Conservation (phyloP, 441 rosid genomes). For the Arabidopsis hybrid region DNA sequence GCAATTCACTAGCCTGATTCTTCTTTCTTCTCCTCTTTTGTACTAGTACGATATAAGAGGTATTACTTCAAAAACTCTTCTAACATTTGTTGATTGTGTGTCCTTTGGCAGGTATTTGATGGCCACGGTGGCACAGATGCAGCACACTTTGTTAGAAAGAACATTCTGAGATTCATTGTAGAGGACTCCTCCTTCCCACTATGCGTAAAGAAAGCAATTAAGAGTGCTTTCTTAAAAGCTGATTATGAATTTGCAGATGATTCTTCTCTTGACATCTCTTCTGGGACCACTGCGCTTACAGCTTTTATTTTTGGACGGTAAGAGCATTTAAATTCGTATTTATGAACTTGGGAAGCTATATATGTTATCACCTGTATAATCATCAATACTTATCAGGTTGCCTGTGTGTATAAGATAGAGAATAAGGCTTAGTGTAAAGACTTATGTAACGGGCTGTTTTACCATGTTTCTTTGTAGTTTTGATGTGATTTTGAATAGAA, state of each 20-base stretch:
- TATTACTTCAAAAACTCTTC: slow-evolving; percentile 1
- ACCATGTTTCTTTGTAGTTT: slow-evolving; percentile 6
- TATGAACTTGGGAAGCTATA: not conserved
- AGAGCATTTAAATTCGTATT: slow-evolving; percentile 16
- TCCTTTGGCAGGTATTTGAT: slow-evolving; percentile 78
- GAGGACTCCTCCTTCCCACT: slow-evolving; percentile 83
- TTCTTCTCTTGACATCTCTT: slow-evolving; percentile 84
- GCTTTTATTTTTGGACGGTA: slow-evolving; percentile 79
- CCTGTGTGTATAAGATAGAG: not conserved
- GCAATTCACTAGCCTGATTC: slow-evolving; percentile 16
- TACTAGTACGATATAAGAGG: not conserved
- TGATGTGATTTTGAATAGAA: slow-evolving; percentile 28
- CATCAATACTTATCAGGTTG: not conserved
- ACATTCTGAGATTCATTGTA: slow-evolving; percentile 71
- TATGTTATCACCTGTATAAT: not conserved
- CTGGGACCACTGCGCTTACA: slow-evolving; percentile 86
- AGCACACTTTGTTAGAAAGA: slow-evolving; percentile 73
- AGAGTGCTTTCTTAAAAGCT: slow-evolving; percentile 81
- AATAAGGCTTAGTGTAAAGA: not conserved
- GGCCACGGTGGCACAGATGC: slow-evolving; percentile 98
- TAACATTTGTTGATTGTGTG: slow-evolving; percentile 34
- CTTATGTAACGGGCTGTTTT: not conserved
- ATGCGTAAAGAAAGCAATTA: slow-evolving; percentile 75
- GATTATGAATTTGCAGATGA: slow-evolving; percentile 93
- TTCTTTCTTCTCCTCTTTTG: not conserved